Percentiles rank a stretch among this genome's conserved stretches.
Conservation (phyloP, 371 early-diverging fungal species). For the Mortierella sp. region DNA sequence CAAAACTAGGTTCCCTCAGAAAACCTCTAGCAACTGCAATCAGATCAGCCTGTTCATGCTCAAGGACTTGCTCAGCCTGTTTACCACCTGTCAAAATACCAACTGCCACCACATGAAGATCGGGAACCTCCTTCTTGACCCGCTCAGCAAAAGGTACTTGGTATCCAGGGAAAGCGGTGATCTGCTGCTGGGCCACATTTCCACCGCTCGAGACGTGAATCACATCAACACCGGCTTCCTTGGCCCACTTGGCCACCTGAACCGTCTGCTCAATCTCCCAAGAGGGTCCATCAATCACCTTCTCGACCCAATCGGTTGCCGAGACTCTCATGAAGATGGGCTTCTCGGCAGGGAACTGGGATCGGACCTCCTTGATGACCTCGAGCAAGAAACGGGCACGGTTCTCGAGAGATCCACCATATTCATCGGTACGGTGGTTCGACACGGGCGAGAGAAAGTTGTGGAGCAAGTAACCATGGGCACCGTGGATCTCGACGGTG, state of each 20-base stretch:
- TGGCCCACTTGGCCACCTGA: slow-evolving; percentile 66
- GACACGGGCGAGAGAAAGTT: slow-evolving; percentile 85
- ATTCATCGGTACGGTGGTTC: slow-evolving; percentile 89
- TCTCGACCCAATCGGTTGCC: slow-evolving; percentile 75
- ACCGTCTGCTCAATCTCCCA: slow-evolving; percentile 80
- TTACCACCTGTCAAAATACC: slow-evolving; percentile 78
- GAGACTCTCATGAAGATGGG: slow-evolving; percentile 89
- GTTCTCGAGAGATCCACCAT: slow-evolving; percentile 86
- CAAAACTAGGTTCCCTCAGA: slow-evolving; percentile 78
- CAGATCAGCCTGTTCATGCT: slow-evolving; percentile 78
- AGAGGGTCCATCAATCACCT: slow-evolving; percentile 59
- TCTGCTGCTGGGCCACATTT: slow-evolving; percentile 64
- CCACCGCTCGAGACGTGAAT: slow-evolving; percentile 83
- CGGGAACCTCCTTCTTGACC: slow-evolving; percentile 70
- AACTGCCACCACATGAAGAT: slow-evolving; percentile 76
- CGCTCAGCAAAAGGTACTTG: slow-evolving; percentile 81
- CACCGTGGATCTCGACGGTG: slow-evolving; percentile 87
- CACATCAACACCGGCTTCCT: slow-evolving; percentile 80
- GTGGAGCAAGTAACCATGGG: slow-evolving; percentile 82
- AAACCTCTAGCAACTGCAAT: slow-evolving; percentile 83
- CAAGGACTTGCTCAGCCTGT: slow-evolving; percentile 80
- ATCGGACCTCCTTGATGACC: slow-evolving; percentile 71
- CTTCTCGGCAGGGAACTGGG: slow-evolving; percentile 81
- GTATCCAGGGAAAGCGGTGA: slow-evolving; percentile 69
- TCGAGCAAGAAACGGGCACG: slow-evolving; percentile 79